Evolutionary conservation across 768 basidiomycete species (phyloP).

Genomic region (Auriscalpium microsporum): DNA sequence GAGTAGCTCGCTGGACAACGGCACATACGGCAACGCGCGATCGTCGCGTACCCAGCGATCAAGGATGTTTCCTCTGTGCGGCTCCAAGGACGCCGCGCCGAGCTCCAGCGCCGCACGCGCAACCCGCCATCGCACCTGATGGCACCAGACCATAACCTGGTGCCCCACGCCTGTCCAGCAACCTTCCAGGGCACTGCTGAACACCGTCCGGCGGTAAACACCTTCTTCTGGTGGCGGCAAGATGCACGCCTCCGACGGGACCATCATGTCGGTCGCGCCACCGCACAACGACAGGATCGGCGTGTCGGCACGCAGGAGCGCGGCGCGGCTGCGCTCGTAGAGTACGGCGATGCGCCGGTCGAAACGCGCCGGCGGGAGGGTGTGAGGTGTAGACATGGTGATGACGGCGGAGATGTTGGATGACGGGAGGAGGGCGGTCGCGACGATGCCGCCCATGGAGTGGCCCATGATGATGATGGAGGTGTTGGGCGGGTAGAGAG

Average conservation of each 20-base stretch:
- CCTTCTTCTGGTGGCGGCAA: constrained; percentile 29
- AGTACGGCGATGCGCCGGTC: constrained; percentile 73
- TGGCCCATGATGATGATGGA: constrained; percentile 78
- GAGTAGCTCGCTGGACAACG: background rate
- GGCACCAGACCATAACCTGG: constrained; percentile 97
- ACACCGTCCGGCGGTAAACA: constrained; percentile 54
- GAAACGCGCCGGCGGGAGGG: constrained; percentile 80
- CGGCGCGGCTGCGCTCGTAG: constrained; percentile 40
- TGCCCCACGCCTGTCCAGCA: constrained; percentile 95
- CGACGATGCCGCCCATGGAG: constrained; percentile 96
- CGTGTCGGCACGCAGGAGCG: constrained; percentile 38
- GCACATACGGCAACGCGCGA: constrained; percentile 31
- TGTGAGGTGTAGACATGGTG: constrained; percentile 95
- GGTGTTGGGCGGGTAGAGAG: constrained; percentile 58
- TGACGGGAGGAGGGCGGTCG: constrained; percentile 67
- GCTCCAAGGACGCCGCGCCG: constrained; percentile 24
- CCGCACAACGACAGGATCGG: constrained; percentile 84
- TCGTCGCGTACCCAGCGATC: constrained; percentile 68
- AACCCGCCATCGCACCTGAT: constrained; percentile 88
- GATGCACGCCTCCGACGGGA: constrained; percentile 84
- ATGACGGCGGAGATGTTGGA: constrained; percentile 65
- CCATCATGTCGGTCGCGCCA: constrained; percentile 85
- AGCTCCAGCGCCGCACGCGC: constrained; percentile 74
- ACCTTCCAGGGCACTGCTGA: constrained; percentile 83
- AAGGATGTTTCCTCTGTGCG: constrained; percentile 31